Evolutionary conservation across 2,329 filamentous ascomycete species (phyloP).

Genomic region (Capronia americana): DNA sequence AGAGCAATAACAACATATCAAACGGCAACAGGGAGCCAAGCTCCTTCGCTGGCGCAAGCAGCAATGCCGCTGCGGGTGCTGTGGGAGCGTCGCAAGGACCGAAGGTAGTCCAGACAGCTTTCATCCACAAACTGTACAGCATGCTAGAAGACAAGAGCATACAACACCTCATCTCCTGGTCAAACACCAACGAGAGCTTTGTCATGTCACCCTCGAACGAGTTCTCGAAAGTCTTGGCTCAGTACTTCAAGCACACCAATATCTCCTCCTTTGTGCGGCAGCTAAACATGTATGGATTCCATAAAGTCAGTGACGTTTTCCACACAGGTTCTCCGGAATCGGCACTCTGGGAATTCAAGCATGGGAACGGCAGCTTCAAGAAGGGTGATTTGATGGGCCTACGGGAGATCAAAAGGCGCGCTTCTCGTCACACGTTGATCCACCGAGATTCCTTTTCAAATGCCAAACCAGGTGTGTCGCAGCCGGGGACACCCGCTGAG

Average conservation of each 20-base stretch:
- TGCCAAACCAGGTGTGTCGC: conserved; percentile 75
- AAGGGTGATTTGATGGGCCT: conserved; percentile 88
- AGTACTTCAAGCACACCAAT: conserved; percentile 99
- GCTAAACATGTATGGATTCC: conserved; percentile 99
- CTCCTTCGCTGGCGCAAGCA: conserved; percentile 24
- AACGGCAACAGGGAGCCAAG: conserved; percentile 41
- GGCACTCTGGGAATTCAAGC: conserved; percentile 98
- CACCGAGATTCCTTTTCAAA: conserved; percentile 87
- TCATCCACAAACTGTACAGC: conserved; percentile 99
- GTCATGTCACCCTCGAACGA: conserved; percentile 98
- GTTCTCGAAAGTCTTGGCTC: conserved; percentile 95
- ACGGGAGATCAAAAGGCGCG: conserved; percentile 92
- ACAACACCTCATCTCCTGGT: conserved; percentile 96
- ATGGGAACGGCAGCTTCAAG: conserved; percentile 96
- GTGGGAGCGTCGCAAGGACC: conserved; percentile 77
- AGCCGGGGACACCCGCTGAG: conserved; percentile 84
- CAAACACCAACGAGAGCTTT: conserved; percentile 90
- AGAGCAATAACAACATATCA: conserved; percentile 37
- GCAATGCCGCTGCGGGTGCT: conserved; percentile 44
- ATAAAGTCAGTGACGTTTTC: conserved; percentile 99
- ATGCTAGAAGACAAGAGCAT: conserved; percentile 96
- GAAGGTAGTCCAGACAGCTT: conserved; percentile 97
- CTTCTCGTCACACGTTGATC: conserved; percentile 89
- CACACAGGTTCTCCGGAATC: conserved; percentile 93
- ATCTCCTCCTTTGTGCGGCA: conserved; percentile 98